These are phyloP conservation scores for Bigelowiella natans DNA, from an alignment of 78 protist genomes.

Conservation along the genomic window DNA sequence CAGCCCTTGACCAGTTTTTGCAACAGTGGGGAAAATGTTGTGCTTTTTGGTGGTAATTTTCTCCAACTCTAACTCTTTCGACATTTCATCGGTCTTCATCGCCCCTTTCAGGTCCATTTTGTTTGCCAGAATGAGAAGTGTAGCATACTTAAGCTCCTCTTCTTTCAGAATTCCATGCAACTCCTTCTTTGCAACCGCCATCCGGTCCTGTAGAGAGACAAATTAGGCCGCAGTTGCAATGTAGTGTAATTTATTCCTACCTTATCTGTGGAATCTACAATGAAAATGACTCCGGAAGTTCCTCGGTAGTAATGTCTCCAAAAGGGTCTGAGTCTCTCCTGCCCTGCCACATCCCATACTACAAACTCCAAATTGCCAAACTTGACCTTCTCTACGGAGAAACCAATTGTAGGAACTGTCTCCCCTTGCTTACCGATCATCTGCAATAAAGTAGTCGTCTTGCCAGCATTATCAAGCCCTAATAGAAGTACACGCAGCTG, in stretches of 20 bases:
- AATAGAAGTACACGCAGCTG: background rate
- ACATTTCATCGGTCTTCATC: background rate
- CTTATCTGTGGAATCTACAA: background rate
- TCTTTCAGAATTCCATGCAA: background rate
- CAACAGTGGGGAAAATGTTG: background rate
- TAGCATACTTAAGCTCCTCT: background rate
- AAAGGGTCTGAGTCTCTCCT: background rate
- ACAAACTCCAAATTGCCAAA: background rate
- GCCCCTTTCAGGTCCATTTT: background rate
- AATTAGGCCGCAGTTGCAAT: background rate
- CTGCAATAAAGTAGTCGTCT: background rate
- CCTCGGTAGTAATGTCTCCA: slow-evolving; percentile 11
- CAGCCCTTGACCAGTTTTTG: background rate
- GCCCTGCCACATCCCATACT: slow-evolving; percentile 6
- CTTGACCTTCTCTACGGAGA: background rate
- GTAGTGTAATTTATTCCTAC: background rate
- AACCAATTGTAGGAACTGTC: slow-evolving; percentile 10
- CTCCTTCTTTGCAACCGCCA: background rate
- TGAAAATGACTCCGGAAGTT: background rate
- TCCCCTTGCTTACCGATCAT: background rate
- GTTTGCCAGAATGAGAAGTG: background rate
- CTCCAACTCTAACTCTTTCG: background rate
- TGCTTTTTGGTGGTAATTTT: background rate
- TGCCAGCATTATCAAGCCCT: slow-evolving; percentile 6
- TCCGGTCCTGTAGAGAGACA: background rate